These are phyloP conservation scores for Stellera chamaejasme DNA, from an alignment of 345 rosid species.

Conservation along the genomic window DNA sequence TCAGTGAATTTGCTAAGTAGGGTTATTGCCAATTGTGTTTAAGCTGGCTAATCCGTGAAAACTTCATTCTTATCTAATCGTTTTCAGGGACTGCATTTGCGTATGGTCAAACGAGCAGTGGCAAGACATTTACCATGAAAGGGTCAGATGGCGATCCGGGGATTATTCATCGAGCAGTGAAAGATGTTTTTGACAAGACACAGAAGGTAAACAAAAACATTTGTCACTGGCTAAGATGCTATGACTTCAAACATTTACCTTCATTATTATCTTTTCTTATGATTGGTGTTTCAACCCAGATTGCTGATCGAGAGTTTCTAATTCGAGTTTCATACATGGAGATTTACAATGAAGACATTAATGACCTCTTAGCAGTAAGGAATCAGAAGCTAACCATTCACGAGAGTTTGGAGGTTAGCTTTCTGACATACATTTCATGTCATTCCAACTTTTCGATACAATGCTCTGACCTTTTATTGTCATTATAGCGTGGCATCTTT, in stretches of 20 bases:
- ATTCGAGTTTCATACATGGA: slow-evolving; percentile 95
- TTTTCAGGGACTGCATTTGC: slow-evolving; percentile 84
- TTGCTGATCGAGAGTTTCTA: slow-evolving; percentile 77
- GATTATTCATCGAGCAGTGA: slow-evolving; percentile 64
- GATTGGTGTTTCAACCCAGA: slow-evolving; percentile 28
- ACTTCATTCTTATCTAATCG: too few relatives aligned
- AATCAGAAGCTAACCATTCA: slow-evolving; percentile 83
- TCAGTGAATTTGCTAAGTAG: too few relatives aligned
- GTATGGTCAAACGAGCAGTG: slow-evolving; percentile 98
- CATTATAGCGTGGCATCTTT: slow-evolving; percentile 70
- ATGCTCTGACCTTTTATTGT: slow-evolving; percentile 10
- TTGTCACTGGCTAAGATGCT: background rate
- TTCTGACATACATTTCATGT: slow-evolving; percentile 5
- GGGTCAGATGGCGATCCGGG: slow-evolving; percentile 77
- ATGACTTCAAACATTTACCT: background rate
- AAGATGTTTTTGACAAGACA: slow-evolving; percentile 57
- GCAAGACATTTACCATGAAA: slow-evolving; percentile 95
- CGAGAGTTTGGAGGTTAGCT: slow-evolving; percentile 84
- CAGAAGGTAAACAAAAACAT: slow-evolving; percentile 26
- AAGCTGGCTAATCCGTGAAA: too few relatives aligned
- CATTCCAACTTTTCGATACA: slow-evolving; percentile 7
- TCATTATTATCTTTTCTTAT: slow-evolving; percentile 10
- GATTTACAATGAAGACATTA: slow-evolving; percentile 89
- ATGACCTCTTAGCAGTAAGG: slow-evolving; percentile 72
- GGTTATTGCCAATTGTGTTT: too few relatives aligned